Percentiles rank a stretch among this genome's conserved stretches.
phyloP scores from a whole-genome alignment of 1,284 basidiomycete species.

The Lentinus polychrous region DNA sequence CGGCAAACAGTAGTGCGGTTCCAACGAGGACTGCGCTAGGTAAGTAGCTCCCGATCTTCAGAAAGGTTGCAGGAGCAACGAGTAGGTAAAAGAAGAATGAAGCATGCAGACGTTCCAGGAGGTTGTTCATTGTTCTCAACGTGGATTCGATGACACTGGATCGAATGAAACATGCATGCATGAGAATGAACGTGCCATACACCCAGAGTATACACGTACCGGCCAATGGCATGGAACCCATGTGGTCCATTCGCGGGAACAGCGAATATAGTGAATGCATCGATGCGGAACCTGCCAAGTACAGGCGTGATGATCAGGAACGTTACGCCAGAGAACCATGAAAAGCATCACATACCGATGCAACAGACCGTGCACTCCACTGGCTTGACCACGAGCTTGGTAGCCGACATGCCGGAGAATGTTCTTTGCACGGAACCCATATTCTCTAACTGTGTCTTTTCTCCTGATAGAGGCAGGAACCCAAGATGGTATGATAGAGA shows the following conservation, averaged over 20 bases:
- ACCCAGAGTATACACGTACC: constrained; percentile 34
- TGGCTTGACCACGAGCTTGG: constrained; percentile 64
- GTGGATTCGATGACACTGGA: constrained; percentile 77
- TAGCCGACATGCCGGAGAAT: constrained; percentile 59
- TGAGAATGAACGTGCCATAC: neutral
- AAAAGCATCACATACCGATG: constrained; percentile 48
- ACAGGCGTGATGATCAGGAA: neutral
- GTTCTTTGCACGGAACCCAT: constrained; percentile 54
- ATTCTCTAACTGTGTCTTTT: constrained; percentile 39
- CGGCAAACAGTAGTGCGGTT: constrained; percentile 76
- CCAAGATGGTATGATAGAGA: constrained; percentile 33
- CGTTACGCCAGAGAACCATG: neutral
- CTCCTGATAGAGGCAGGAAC: constrained; percentile 38
- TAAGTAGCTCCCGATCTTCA: constrained; percentile 86
- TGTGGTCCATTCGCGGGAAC: constrained; percentile 87
- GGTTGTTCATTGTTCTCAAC: constrained; percentile 84
- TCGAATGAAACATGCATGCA: neutral
- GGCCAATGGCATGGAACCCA: constrained; percentile 89
- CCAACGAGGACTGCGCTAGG: constrained; percentile 81
- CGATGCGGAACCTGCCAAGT: constrained; percentile 72
- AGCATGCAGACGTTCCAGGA: constrained; percentile 89
- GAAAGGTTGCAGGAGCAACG: constrained; percentile 67
- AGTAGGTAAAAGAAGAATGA: constrained; percentile 95
- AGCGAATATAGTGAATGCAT: constrained; percentile 88
- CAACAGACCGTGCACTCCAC: constrained; percentile 74